These are phyloP conservation scores for Mortierella sp. DNA, from an alignment of 371 early-diverging fungal genomes.

Conservation along the genomic window DNA sequence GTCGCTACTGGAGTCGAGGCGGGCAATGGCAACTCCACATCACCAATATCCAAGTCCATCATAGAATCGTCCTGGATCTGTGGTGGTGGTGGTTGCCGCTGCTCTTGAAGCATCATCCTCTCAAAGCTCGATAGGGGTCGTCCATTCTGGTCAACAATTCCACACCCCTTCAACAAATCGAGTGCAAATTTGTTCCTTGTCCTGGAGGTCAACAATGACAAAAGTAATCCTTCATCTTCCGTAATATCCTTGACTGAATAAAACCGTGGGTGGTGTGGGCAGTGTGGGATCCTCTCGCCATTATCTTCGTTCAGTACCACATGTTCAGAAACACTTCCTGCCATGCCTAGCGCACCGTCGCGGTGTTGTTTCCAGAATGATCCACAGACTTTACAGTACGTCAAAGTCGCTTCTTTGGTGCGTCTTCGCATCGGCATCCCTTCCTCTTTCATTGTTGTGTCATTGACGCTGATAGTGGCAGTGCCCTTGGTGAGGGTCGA, in stretches of 20 bases:
- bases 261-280: slow-evolving; percentile 43
- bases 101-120: slow-evolving; percentile 27
- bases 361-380: slow-evolving; percentile 47
- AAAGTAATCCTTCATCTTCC: slow-evolving; percentile 30
- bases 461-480: slow-evolving; percentile 20
- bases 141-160: slow-evolving; percentile 42
- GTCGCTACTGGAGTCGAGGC: neutral
- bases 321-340: slow-evolving; percentile 18
- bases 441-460: slow-evolving; percentile 21
- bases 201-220: slow-evolving; percentile 29
- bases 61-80: slow-evolving; percentile 17
- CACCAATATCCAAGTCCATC: slow-evolving; percentile 49
- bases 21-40: slow-evolving; percentile 24
- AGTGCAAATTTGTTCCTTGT: slow-evolving; percentile 49
- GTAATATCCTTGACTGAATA: slow-evolving; percentile 34
- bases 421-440: slow-evolving; percentile 3
- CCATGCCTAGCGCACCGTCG: slow-evolving; percentile 25
- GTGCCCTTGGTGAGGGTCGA: neutral
- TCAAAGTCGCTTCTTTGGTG: slow-evolving; percentile 31
- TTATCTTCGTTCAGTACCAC: slow-evolving; percentile 36
- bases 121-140: slow-evolving; percentile 38
- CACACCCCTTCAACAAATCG: slow-evolving; percentile 47
- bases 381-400: slow-evolving; percentile 47
- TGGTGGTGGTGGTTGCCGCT: slow-evolving; percentile 9
- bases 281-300: slow-evolving; percentile 36